phyloP scores from a whole-genome alignment of 192 early-diverging fungal species.

The Haplosporangium gracile region DNA sequence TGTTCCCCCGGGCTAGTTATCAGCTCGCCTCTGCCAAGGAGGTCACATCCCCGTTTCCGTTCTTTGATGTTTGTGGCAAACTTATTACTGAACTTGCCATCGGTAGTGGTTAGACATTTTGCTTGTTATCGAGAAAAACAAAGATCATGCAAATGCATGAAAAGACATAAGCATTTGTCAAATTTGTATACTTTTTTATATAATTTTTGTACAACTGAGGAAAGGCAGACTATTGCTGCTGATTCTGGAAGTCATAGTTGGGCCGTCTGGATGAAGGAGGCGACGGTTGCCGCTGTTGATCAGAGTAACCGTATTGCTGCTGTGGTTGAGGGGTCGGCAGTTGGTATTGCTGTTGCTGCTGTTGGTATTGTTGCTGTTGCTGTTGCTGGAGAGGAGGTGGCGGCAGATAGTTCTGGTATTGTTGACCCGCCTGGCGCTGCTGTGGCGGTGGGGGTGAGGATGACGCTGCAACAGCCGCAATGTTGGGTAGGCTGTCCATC shows the following conservation, averaged over 20 bases:
- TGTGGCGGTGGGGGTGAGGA: conserved; percentile 2
- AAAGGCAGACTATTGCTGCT: neutral
- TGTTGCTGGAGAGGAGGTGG: neutral
- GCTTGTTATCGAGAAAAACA: conserved; percentile 1
- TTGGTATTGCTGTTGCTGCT: conserved; percentile 20
- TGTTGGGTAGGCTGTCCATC: conserved; percentile 37
- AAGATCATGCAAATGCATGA: neutral
- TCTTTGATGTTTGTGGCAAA: conserved; percentile 95
- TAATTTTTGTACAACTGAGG: neutral
- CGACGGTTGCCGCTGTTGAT: neutral
- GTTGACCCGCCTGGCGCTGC: conserved; percentile 25
- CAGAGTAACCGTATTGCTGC: conserved; percentile 40
- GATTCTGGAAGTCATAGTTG: neutral
- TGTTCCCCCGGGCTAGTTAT: conserved; percentile 54
- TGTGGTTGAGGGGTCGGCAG: conserved; percentile 41
- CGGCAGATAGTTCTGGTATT: conserved; percentile 9
- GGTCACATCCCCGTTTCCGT: conserved; percentile 82
- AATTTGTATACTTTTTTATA: neutral
- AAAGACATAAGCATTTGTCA: neutral
- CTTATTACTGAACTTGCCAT: conserved; percentile 97
- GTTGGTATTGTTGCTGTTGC: conserved; percentile 11
- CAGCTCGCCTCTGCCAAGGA: conserved; percentile 55
- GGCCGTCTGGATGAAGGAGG: neutral
- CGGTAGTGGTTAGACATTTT: conserved; percentile 52
- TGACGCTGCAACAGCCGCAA: neutral